These are phyloP conservation scores for Sugiyamaella grinbergsii DNA, from an alignment of 1,139 yeast species.

Conservation along the genomic window DNA sequence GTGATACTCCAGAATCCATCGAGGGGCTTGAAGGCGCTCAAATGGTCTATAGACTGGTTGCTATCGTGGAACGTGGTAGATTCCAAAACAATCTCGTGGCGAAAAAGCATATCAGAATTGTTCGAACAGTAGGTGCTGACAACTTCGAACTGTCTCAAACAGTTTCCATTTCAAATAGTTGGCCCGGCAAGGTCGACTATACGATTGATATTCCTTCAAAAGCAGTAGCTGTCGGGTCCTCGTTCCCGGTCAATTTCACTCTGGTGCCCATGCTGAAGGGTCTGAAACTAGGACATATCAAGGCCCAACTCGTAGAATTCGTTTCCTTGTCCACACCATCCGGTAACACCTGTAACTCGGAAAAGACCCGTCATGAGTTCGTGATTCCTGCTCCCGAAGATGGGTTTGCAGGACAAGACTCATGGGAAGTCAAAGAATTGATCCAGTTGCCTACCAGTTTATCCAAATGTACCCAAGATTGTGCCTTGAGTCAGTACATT, in stretches of 20 bases:
- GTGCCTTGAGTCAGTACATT: slow-evolving; percentile 57
- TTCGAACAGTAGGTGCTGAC: slow-evolving; percentile 88
- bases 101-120: slow-evolving; percentile 73
- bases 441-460: slow-evolving; percentile 70
- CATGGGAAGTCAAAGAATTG: slow-evolving; percentile 71
- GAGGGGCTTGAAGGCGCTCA: slow-evolving; percentile 90
- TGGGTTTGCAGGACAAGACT: slow-evolving; percentile 53
- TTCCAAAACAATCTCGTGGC: slow-evolving; percentile 66
- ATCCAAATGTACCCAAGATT: slow-evolving; percentile 80
- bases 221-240: slow-evolving; percentile 88
- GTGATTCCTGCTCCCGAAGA: slow-evolving; percentile 49
- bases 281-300: slow-evolving; percentile 69
- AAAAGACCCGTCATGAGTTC: slow-evolving; percentile 54
- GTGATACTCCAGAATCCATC: slow-evolving; percentile 80
- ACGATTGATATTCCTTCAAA: slow-evolving; percentile 82
- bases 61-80: slow-evolving; percentile 80
- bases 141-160: slow-evolving; percentile 88
- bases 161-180: slow-evolving; percentile 89
- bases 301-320: slow-evolving; percentile 66
- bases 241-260: slow-evolving; percentile 66
- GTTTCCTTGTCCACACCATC: slow-evolving; percentile 62
- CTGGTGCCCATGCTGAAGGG: slow-evolving; percentile 85
- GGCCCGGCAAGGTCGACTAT: slow-evolving; percentile 95
- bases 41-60: slow-evolving; percentile 74
- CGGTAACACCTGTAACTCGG: slow-evolving; percentile 47